Conservation (phyloP, 2,329 filamentous ascomycete genomes). For the Fusarium luffae region DNA sequence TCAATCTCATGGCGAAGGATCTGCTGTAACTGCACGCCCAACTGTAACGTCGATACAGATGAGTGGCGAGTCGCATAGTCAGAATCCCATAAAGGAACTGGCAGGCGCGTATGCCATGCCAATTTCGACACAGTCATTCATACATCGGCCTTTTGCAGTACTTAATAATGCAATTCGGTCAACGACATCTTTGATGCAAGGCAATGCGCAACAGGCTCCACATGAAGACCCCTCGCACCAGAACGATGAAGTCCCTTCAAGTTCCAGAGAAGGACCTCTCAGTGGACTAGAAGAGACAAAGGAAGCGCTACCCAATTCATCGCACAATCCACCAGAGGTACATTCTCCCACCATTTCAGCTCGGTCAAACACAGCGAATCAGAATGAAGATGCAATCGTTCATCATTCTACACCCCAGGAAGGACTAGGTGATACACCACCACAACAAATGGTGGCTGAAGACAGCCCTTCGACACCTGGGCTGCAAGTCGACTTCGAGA, state of each 20-base stretch:
- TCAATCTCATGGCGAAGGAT: conserved; percentile 12
- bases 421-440: background rate
- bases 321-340: background rate
- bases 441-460: conserved; percentile 6
- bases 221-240: conserved; percentile 3
- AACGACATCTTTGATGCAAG: conserved; percentile 14
- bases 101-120: background rate
- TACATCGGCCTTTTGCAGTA: conserved; percentile 17
- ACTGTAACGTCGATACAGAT: background rate
- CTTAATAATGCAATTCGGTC: conserved; percentile 21
- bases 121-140: conserved; percentile 20
- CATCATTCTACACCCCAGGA: conserved; percentile 15
- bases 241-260: conserved; percentile 2
- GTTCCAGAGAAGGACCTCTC: background rate
- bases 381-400: conserved; percentile 16
- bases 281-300: background rate
- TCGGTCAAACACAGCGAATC: conserved; percentile 1
- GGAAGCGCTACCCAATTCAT: conserved; percentile 4
- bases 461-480: conserved; percentile 18
- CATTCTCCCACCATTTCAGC: conserved; percentile 6
- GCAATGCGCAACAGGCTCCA: background rate
- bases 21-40: conserved; percentile 9
- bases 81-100: conserved; percentile 13
- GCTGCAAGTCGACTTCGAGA: conserved; percentile 15
- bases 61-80: conserved; percentile 20